A percentile compares a stretch with the other conserved stretches of the same genome.
Evolutionary conservation across 495 filamentous ascomycete species (phyloP).

Genomic region (Thermothielavioides terrestris): DNA sequence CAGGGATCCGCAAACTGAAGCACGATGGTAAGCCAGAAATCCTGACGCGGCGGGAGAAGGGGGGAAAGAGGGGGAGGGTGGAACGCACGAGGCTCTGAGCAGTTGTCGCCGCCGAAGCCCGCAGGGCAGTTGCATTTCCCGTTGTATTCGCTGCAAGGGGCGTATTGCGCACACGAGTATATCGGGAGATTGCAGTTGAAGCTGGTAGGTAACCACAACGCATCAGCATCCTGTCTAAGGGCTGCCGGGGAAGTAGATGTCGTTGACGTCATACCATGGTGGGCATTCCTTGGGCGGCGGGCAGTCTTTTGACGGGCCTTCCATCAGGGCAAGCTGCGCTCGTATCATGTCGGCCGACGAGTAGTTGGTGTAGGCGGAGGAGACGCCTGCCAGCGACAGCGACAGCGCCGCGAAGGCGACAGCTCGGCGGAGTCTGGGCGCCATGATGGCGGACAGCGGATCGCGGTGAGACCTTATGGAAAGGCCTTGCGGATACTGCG

Average conservation of each 20-base stretch:
- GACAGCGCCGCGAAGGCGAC: conserved; percentile 31
- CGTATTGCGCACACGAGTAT: conserved; percentile 83
- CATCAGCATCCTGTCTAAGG: conserved; percentile 12
- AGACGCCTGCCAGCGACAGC: conserved; percentile 34
- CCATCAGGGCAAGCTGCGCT: conserved; percentile 43
- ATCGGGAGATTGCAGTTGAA: conserved; percentile 96
- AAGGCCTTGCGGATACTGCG: conserved; percentile 22
- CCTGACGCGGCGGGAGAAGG: neutral
- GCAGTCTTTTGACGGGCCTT: conserved; percentile 49
- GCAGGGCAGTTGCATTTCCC: conserved; percentile 87
- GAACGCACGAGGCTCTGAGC: conserved; percentile 65
- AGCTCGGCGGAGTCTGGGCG: conserved; percentile 24
- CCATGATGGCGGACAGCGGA: conserved; percentile 26
- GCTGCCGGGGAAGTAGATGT: neutral
- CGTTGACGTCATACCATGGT: conserved; percentile 47
- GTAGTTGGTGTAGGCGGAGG: conserved; percentile 36
- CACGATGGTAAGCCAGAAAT: conserved; percentile 7
- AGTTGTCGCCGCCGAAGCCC: conserved; percentile 90
- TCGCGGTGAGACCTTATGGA: conserved; percentile 20
- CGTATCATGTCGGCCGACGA: conserved; percentile 43
- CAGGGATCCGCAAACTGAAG: conserved; percentile 73
- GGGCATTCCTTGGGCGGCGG: conserved; percentile 55
- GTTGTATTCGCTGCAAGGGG: conserved; percentile 72
- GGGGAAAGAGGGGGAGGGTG: neutral
- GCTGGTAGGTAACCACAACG: conserved; percentile 32